Base-by-base conservation (phyloP, 2,329 filamentous ascomycete species). In the Ophiostoma sp. region DNA sequence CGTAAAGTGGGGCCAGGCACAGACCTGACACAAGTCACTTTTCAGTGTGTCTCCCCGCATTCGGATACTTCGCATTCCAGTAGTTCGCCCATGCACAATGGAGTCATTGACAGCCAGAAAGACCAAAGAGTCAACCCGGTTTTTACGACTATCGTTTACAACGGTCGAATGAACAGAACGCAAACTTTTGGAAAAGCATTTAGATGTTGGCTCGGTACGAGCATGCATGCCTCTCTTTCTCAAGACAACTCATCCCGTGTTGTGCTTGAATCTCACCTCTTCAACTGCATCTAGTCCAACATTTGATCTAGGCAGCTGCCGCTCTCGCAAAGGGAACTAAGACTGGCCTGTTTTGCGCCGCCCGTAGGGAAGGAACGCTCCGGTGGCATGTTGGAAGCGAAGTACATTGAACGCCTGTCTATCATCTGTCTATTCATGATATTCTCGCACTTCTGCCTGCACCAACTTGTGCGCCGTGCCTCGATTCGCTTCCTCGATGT, bases 1-100 rank as follows among this genome's bases (percentile, higher is more conserved):
- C 31, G 3, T n/a, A 59, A 59, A 64, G 36, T 22, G n/a, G 33
- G 55, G 15, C 28, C 19, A 59, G 42, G 42, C 12, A 59, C 28
- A 59, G 31, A 19, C 28, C 25, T 28, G 42, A 19, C n/a, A 19
- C 36, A 25, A 28, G 61, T 66, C 42, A 22, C 36, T 66, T 45
- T 66, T 45, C 36, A 28, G 15, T 45, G 61, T 28, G 2, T 7
- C 4, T 45, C 1, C 36, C 61, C 36, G 61, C 61, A 66, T 66
- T 66, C 36, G 22, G 36, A 66, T 66, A 66, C 61, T 28, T 66
- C 3, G 9, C 36, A 45, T 66, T 66, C n/a, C 36, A 66, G 61
- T 66, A 5, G n/a, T 22, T 66, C 61, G 33, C 25, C 12, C 59
- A 17, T 64, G 59, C 33, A 64, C 59, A 0, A 63, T 63, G 59